Base-by-base conservation (phyloP, 2,329 filamentous ascomycete species). In the Ceratocystis huliohia region DNA sequence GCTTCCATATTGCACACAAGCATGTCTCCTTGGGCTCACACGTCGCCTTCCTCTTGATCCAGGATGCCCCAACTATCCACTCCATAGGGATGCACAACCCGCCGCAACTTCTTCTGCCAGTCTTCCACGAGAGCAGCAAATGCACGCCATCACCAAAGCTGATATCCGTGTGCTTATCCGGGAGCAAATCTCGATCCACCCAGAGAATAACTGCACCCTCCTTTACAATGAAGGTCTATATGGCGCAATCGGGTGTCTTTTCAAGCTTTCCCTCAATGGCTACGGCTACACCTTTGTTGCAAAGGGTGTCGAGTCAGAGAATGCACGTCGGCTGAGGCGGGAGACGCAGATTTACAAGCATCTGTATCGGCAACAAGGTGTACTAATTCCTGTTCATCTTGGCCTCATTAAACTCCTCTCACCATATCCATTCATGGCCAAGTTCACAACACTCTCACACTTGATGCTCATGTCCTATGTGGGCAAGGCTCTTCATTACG, bases 401-500 rank as follows among this genome's bases (percentile, higher is more conserved):
- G 53, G 53, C 17, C 53, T 57, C 1, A 20, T 57, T 7, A 28
- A 57, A 1, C 53, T 57, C 5, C 15, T 17, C 10, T 25, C 30
- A 5, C 53, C 53, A 13, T 57, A 57, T 28, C 53, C 53, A 30
- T 20, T 57, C 22, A 25, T 28, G 8, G n/a, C 17, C 13, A 28
- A 22, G 20, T 57, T 57, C 17, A 33, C 28, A 17, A 33, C 20
- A 22, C 22, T 57, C 13, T 28, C 22, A n/a, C 17, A 57, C 22
- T 3, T 57, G 53, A 57, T 57, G 53, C 28, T 57, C 28, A 57
- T 33, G 28, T 57, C 53, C 3, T 57, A 57, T 10, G 53, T 28
- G 7, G 53, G 53, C 91, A 22, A 57, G 22, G 6, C 53, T n/a
- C 37, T 41, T 41, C 37, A 41, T 5, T 41, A 41, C 4, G 37